Percentiles rank a stretch among this genome's conserved stretches.
Evolutionary conservation across 176 grass and related monocot genomes (phyloP).

Genomic region (Carex scoparia): DNA sequence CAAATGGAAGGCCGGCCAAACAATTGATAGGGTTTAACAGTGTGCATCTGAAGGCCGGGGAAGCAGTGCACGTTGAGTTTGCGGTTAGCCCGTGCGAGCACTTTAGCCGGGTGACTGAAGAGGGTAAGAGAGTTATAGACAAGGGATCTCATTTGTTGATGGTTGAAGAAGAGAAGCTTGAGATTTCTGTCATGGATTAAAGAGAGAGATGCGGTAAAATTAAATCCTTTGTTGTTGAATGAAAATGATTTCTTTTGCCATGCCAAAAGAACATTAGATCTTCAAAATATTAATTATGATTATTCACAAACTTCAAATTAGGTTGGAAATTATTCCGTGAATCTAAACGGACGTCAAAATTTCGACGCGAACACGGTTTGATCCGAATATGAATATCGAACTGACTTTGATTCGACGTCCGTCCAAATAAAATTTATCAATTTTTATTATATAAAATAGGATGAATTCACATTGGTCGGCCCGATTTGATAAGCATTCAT

Average conservation of each 20-base stretch:
- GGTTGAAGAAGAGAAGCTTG: conserved; percentile 54
- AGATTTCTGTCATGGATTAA: conserved; percentile 64
- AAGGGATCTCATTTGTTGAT: conserved; percentile 62
- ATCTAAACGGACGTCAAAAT: too few relatives aligned
- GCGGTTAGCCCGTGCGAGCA: conserved; percentile 69
- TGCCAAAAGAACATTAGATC: not conserved
- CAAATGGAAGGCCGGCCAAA: conserved; percentile 46
- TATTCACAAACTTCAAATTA: too few relatives aligned
- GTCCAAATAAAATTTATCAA: too few relatives aligned
- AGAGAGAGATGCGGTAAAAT: not conserved
- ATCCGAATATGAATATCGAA: too few relatives aligned
- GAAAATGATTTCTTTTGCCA: conserved; percentile 4
- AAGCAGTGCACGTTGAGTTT: conserved; percentile 54
- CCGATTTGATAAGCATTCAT: too few relatives aligned
- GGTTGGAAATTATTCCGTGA: too few relatives aligned
- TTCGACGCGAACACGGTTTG: too few relatives aligned
- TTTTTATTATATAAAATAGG: too few relatives aligned
- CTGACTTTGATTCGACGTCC: too few relatives aligned
- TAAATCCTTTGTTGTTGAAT: conserved; percentile 6
- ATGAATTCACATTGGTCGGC: not conserved
- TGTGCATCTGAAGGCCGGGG: conserved; percentile 44
- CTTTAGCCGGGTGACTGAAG: conserved; percentile 47
- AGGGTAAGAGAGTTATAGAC: conserved; percentile 72
- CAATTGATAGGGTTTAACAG: conserved; percentile 63
- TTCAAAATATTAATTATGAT: not conserved